Percentiles rank a stretch among this genome's conserved stretches.
phyloP scores from a whole-genome alignment of 78 protist genomes.

The Dictyostelium capitatum region DNA sequence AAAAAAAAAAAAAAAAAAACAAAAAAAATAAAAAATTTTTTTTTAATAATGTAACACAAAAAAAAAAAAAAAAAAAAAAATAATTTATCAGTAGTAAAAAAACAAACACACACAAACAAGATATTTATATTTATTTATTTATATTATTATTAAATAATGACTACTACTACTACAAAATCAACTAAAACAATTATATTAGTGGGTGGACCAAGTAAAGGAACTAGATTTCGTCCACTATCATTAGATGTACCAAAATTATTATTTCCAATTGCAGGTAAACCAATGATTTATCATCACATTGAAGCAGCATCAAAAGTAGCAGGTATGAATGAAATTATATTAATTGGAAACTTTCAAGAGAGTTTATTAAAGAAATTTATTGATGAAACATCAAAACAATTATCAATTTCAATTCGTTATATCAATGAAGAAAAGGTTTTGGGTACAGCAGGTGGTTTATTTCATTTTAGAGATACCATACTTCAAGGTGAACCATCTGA shows the following conservation, averaged over 20 bases:
- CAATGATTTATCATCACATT: slow-evolving; percentile 87
- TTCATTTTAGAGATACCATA: slow-evolving; percentile 42
- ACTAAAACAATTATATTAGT: slow-evolving; percentile 75
- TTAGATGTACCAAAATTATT: slow-evolving; percentile 85
- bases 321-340: slow-evolving; percentile 59
- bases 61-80: no score
- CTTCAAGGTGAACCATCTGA: slow-evolving; percentile 45
- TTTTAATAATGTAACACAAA: no score
- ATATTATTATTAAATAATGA: not conserved
- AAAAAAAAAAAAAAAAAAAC: no score
- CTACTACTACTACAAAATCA: not conserved
- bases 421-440: slow-evolving; percentile 73
- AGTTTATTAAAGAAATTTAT: slow-evolving; percentile 16
- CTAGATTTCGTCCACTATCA: slow-evolving; percentile 88
- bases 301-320: slow-evolving; percentile 35
- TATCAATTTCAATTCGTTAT: slow-evolving; percentile 66
- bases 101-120: not conserved
- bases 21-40: no score
- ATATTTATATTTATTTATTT: no score
- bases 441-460: slow-evolving; percentile 89
- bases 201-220: slow-evolving; percentile 88
- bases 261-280: slow-evolving; percentile 87
- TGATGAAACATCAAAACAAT: slow-evolving; percentile 15
- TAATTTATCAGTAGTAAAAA: no score
- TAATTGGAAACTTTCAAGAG: slow-evolving; percentile 81